Evolutionary conservation across 225 moss, liverwort and hornwort genomes (phyloP).

Genomic region (Takakia lepidozioides): DNA sequence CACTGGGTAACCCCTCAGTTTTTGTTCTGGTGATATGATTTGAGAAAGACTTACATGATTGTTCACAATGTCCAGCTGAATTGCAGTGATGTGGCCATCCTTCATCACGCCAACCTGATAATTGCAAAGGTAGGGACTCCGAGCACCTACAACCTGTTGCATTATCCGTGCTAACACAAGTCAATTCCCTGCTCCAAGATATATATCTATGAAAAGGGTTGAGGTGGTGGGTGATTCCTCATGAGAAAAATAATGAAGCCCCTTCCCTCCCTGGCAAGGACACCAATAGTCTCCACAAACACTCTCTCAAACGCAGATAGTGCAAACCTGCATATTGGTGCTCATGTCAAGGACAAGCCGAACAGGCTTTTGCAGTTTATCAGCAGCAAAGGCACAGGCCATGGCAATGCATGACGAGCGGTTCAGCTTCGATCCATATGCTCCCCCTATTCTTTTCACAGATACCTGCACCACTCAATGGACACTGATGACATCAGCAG

Average conservation of each 20-base stretch:
- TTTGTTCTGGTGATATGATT: too few relatives aligned
- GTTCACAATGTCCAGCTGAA: slow-evolving; percentile 54
- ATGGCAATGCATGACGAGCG: slow-evolving; percentile 51
- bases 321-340: slow-evolving; percentile 76
- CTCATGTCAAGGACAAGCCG: slow-evolving; percentile 69
- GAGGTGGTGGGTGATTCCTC: too few relatives aligned
- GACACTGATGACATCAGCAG: too few relatives aligned
- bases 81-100: slow-evolving; percentile 52
- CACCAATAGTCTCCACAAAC: too few relatives aligned
- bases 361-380: slow-evolving; percentile 69
- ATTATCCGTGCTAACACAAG: not conserved
- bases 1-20: too few relatives aligned
- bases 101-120: slow-evolving; percentile 67
- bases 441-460: slow-evolving; percentile 76
- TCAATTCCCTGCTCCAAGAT: not conserved
- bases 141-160: slow-evolving; percentile 64
- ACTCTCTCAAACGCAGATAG: too few relatives aligned
- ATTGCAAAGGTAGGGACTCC: slow-evolving; percentile 67
- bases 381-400: slow-evolving; percentile 86
- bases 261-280: too few relatives aligned
- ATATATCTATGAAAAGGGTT: too few relatives aligned
- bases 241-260: too few relatives aligned
- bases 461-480: slow-evolving; percentile 44
- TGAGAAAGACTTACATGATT: slow-evolving; percentile 49
- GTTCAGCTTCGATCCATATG: slow-evolving; percentile 70